Percentiles rank a stretch among this genome's conserved stretches.
Conservation (phyloP, 2,329 filamentous ascomycete species). For the Hypomyces rosellus region DNA sequence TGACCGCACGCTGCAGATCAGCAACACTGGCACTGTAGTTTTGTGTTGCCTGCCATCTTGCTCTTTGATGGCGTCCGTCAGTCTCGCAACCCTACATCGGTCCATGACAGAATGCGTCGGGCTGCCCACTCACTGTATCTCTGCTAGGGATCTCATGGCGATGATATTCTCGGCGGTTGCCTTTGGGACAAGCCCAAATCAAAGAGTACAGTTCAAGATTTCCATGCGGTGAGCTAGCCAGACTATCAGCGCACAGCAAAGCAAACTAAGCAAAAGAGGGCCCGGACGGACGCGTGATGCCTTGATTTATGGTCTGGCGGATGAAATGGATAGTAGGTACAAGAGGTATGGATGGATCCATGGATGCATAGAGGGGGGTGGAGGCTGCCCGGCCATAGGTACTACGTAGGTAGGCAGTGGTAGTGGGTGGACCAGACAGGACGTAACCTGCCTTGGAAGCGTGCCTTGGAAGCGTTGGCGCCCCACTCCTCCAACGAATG, state of each 20-base stretch:
- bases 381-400: not conserved
- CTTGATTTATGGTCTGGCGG: not conserved
- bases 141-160: conserved; percentile 33
- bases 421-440: no score
- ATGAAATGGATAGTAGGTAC: not conserved
- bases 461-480: no score
- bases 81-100: not conserved
- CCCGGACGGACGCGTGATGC: not conserved
- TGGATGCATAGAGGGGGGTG: not conserved
- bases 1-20: conserved; percentile 60
- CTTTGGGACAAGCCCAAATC: not conserved
- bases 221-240: not conserved
- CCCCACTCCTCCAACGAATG: no score
- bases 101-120: not conserved
- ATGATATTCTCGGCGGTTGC: not conserved
- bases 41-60: conserved; percentile 62
- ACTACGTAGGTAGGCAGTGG: no score
- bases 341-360: not conserved
- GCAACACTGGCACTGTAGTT: conserved; percentile 49
- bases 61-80: conserved; percentile 40
- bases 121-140: conserved; percentile 29
- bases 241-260: not conserved
- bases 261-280: not conserved
- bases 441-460: no score
- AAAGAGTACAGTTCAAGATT: not conserved